Base-by-base conservation (phyloP, 495 filamentous ascomycete species). In the Neurospora pannonica region DNA sequence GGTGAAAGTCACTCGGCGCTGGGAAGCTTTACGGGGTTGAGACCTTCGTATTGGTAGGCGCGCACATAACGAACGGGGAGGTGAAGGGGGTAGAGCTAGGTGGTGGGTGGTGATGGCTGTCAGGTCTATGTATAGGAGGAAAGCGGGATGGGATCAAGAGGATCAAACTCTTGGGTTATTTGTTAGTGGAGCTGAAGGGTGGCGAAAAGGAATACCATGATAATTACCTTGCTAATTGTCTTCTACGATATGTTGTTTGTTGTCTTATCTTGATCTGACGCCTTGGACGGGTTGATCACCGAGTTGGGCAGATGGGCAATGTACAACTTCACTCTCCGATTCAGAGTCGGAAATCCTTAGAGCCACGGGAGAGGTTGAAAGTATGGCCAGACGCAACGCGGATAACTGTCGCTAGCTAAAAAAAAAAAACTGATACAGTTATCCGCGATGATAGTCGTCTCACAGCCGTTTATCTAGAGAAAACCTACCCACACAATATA, bases 21-120 rank as follows among this genome's bases (percentile, higher is more conserved):
- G 78, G 84, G 89, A 34, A 86, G 85, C 75, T 88, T 94, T 78
- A 85, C 91, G 3, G 91, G 91, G n/a, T 80, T 94, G 81, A 88
- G 90, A 76, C 87, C 92, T 71, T 88, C 90, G 38, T 93, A 93
- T 81, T 94, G 92, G 92, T 86, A 81, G 77, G 71, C 24, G 40
- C 11, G 28, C 11, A 34, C 28, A 24, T 31, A 15, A 19, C 38
- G 36, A 38, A 40, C 0, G 34, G 72, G 71, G 34, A 76, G 31
- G 28, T 37, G 34, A 31, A 15, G 36, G 21, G 11, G 38, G 31
- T 40, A 42, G 38, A 34, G 17, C 13, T 24, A n/a, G 48, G 11
- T 24, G 24, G 1, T 13, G 54, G 4, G n/a, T 54, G 46, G 10
- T 24, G 21, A 15, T 15, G 10, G 46, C 15, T 54, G 5, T 24